These are phyloP conservation scores for Clausena lansium DNA, from an alignment of 345 rosid genomes.

Conservation along the genomic window DNA sequence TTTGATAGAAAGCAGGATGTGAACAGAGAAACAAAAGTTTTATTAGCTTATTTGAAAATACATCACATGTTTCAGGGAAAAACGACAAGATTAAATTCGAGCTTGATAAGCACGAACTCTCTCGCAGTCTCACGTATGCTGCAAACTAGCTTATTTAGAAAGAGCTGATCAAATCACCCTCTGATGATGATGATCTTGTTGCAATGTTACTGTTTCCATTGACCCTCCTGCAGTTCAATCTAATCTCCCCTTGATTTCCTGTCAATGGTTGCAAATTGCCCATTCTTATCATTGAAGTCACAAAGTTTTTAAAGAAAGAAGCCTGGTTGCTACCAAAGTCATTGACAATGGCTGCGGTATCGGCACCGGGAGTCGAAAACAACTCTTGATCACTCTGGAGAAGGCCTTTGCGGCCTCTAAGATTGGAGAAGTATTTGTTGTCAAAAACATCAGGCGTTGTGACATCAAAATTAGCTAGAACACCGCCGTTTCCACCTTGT, in stretches of 20 bases:
- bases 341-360: conserved; percentile 41
- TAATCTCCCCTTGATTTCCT: conserved; percentile 53
- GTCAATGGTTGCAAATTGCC: conserved; percentile 55
- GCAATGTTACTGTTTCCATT: conserved; percentile 21
- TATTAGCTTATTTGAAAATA: too few species aligned
- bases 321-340: conserved; percentile 36
- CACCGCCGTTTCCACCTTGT: conserved; percentile 36
- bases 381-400: conserved; percentile 61
- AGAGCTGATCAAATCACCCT: conserved; percentile 4
- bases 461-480: conserved; percentile 41
- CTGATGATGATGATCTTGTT: background rate
- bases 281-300: conserved; percentile 59
- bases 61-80: too few species aligned
- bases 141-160: background rate
- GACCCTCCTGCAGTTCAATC: conserved; percentile 50
- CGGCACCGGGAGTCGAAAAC: conserved; percentile 48
- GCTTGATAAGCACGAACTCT: background rate
- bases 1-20: too few species aligned
- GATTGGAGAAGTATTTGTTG: conserved; percentile 49
- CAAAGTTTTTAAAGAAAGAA: conserved; percentile 52
- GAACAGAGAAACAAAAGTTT: too few species aligned
- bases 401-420: conserved; percentile 38
- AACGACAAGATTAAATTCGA: background rate
- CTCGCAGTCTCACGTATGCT: too few species aligned
- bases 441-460: conserved; percentile 52